phyloP scores from a whole-genome alignment of 371 early-diverging fungal genomes.

The Capniomyces stellatus region DNA sequence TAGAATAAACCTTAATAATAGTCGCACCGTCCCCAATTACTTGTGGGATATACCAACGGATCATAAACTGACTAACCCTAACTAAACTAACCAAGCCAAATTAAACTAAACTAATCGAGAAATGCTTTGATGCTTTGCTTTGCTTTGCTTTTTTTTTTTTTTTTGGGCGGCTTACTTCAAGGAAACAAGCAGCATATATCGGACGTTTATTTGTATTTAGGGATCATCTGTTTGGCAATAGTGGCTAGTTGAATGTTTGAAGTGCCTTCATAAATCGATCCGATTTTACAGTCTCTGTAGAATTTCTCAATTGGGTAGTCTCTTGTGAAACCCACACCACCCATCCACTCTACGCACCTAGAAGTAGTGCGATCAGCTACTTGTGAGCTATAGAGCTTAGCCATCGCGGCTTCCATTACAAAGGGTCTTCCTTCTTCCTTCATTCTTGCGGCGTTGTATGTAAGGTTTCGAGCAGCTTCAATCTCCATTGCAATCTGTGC shows the following conservation, averaged over 20 bases:
- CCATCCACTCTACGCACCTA: conserved; percentile 88
- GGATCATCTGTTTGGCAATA: conserved; percentile 72
- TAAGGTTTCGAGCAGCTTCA: conserved; percentile 90
- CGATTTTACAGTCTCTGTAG: conserved; percentile 93
- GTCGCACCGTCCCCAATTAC: too few species aligned
- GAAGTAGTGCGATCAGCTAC: conserved; percentile 83
- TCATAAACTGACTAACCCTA: too few species aligned
- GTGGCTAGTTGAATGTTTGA: conserved; percentile 94
- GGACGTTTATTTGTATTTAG: conserved; percentile 47
- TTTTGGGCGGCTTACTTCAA: too few species aligned
- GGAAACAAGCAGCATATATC: too few species aligned
- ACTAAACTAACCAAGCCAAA: too few species aligned
- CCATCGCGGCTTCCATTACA: conserved; percentile 94
- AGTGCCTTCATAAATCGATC: conserved; percentile 61
- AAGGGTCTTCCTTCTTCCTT: conserved; percentile 85
- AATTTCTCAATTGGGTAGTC: conserved; percentile 79
- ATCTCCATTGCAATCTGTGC: conserved; percentile 90
- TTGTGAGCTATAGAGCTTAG: conserved; percentile 87
- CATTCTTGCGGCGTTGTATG: conserved; percentile 91
- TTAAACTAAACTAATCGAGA: too few species aligned
- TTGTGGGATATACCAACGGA: too few species aligned
- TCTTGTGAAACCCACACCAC: conserved; percentile 92
- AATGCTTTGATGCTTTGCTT: too few species aligned
- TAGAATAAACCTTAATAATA: too few species aligned
- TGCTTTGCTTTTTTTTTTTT: too few species aligned